Evolutionary conservation across 1,284 basidiomycete species (phyloP).

Genomic region (Rhodotorula sp.): DNA sequence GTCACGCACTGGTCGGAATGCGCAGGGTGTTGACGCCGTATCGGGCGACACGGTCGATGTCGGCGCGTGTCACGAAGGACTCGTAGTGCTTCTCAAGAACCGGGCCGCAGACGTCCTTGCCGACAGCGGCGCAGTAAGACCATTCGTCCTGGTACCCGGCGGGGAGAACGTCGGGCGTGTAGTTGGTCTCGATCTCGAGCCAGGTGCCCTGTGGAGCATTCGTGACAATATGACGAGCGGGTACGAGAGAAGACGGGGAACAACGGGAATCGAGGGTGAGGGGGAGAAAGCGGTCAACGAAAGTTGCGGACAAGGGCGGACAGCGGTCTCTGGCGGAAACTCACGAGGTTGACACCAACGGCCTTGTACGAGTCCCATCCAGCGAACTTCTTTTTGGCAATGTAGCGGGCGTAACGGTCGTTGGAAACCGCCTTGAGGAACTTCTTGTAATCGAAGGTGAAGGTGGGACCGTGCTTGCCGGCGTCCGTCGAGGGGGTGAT

Average conservation of each 20-base stretch:
- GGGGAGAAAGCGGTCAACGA: background rate
- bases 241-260: background rate
- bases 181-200: constrained; percentile 2
- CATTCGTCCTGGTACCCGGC: constrained; percentile 5
- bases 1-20: constrained; percentile 1
- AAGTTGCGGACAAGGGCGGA: background rate
- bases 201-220: background rate
- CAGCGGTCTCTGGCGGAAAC: background rate
- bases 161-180: background rate
- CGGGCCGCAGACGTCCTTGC: constrained; percentile 3
- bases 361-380: constrained; percentile 6
- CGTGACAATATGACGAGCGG: background rate
- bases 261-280: too few relatives aligned
- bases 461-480: background rate
- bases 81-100: constrained; percentile 1
- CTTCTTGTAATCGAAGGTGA: background rate
- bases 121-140: constrained; percentile 6
- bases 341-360: constrained; percentile 5
- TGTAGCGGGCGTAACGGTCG: background rate
- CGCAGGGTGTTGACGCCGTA: constrained; percentile 12
- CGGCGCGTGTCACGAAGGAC: background rate
- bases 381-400: background rate
- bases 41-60: constrained; percentile 6
- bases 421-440: background rate
- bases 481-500: background rate